Evolutionary conservation across 768 basidiomycete genomes (phyloP).

Genomic region (Xerocomus brunneocitrinus): DNA sequence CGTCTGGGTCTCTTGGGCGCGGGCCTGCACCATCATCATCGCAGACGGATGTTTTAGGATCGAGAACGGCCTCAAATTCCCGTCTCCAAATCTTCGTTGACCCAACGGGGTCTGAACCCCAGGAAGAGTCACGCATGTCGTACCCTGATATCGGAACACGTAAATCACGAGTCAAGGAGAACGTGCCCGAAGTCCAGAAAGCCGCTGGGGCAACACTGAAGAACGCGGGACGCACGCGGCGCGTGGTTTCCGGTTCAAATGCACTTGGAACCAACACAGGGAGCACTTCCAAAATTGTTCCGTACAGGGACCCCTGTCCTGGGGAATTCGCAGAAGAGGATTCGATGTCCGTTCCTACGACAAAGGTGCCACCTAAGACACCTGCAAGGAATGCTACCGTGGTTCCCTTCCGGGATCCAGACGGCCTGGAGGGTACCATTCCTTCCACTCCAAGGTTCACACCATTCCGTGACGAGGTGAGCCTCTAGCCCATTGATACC

Average conservation of each 20-base stretch:
- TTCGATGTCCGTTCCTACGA: constrained; percentile 29
- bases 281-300: constrained; percentile 53
- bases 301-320: constrained; percentile 59
- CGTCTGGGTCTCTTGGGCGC: constrained; percentile 24
- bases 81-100: constrained; percentile 73
- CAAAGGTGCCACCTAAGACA: constrained; percentile 32
- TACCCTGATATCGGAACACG: constrained; percentile 77
- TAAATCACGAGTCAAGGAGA: constrained; percentile 76
- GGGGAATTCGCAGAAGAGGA: constrained; percentile 31
- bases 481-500: constrained; percentile 16
- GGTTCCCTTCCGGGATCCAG: constrained; percentile 39
- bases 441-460: constrained; percentile 57
- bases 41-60: constrained; percentile 28
- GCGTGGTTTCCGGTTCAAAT: constrained; percentile 40
- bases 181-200: constrained; percentile 65
- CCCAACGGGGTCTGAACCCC: constrained; percentile 49
- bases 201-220: constrained; percentile 62
- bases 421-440: constrained; percentile 18
- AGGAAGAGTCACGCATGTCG: constrained; percentile 40
- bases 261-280: constrained; percentile 10
- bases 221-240: constrained; percentile 54
- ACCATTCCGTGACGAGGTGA: constrained; percentile 72
- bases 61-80: constrained; percentile 44
- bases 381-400: constrained; percentile 32
- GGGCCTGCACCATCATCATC: constrained; percentile 13